Percentiles rank a stretch among this genome's conserved stretches.
Evolutionary conservation across 805 yeast species (phyloP).

Genomic region (Hanseniaspora occidentalis): DNA sequence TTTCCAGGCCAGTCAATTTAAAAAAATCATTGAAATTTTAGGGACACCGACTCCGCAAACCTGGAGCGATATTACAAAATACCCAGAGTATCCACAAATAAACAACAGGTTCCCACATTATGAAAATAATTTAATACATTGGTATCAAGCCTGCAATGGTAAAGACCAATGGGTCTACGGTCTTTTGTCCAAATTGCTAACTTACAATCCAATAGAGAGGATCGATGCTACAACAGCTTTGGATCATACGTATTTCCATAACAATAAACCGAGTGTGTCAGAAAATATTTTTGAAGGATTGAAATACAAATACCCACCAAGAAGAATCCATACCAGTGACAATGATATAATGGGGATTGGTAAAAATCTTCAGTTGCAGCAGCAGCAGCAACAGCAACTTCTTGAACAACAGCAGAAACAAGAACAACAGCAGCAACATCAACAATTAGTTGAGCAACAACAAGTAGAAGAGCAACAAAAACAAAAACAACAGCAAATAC

Average conservation of each 20-base stretch:
- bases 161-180: slow-evolving; percentile 55
- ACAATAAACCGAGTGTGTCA: slow-evolving; percentile 50
- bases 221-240: slow-evolving; percentile 69
- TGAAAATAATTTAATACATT: slow-evolving; percentile 48
- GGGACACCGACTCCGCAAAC: slow-evolving; percentile 73
- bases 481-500: not conserved
- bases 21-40: slow-evolving; percentile 80
- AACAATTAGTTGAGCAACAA: not conserved
- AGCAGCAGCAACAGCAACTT: slow-evolving; percentile 10
- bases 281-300: slow-evolving; percentile 74
- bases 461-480: not conserved
- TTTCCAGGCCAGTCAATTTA: slow-evolving; percentile 85
- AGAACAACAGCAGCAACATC: slow-evolving; percentile 3
- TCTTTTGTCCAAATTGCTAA: slow-evolving; percentile 50
- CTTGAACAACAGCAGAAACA: slow-evolving; percentile 7
- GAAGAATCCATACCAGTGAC: slow-evolving; percentile 81
- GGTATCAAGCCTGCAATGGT: slow-evolving; percentile 82
- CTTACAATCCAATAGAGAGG: slow-evolving; percentile 73
- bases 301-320: slow-evolving; percentile 62
- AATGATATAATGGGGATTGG: slow-evolving; percentile 46
- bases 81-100: slow-evolving; percentile 72
- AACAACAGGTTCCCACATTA: slow-evolving; percentile 48
- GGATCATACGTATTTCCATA: slow-evolving; percentile 59
- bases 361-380: slow-evolving; percentile 12
- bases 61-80: slow-evolving; percentile 70